phyloP scores from a whole-genome alignment of 2,329 filamentous ascomycete genomes.

The Fonsecaea multimorphosa region DNA sequence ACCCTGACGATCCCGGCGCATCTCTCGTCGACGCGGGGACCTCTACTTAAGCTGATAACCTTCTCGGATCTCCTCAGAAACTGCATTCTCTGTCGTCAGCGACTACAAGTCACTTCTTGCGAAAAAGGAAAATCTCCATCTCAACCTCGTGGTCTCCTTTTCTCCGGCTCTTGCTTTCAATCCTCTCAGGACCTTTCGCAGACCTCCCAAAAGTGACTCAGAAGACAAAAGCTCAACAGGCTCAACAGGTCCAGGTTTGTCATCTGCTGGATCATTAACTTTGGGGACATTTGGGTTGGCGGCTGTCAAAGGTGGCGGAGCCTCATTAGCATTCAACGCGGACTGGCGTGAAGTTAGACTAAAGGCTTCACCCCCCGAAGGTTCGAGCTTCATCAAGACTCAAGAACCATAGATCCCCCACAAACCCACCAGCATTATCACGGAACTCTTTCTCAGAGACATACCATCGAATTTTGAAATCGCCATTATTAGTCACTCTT shows the following conservation, averaged over 20 bases:
- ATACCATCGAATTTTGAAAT: not conserved
- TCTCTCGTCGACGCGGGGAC: not conserved
- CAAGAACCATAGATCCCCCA: not conserved
- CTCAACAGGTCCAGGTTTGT: not conserved
- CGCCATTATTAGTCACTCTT: not conserved
- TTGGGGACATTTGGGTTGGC: constrained; percentile 19
- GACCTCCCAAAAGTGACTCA: not conserved
- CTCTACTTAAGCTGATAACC: not conserved
- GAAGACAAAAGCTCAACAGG: not conserved
- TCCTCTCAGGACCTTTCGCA: not conserved
- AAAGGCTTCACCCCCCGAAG: not conserved
- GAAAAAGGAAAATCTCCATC: constrained; percentile 2
- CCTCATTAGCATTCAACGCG: constrained; percentile 4
- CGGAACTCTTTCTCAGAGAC: not conserved
- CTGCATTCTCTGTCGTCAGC: not conserved
- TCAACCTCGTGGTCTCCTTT: not conserved
- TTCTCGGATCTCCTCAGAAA: not conserved
- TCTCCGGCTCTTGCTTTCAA: not conserved
- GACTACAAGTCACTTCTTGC: not conserved
- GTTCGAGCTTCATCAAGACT: constrained; percentile 4
- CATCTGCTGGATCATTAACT: constrained; percentile 11
- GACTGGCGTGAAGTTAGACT: constrained; percentile 15
- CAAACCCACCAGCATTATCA: not conserved
- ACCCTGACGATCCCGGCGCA: constrained; percentile 1
- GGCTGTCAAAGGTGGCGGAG: constrained; percentile 18